Conservation (phyloP, 306 rosid genomes). For the Castanea crenata region DNA sequence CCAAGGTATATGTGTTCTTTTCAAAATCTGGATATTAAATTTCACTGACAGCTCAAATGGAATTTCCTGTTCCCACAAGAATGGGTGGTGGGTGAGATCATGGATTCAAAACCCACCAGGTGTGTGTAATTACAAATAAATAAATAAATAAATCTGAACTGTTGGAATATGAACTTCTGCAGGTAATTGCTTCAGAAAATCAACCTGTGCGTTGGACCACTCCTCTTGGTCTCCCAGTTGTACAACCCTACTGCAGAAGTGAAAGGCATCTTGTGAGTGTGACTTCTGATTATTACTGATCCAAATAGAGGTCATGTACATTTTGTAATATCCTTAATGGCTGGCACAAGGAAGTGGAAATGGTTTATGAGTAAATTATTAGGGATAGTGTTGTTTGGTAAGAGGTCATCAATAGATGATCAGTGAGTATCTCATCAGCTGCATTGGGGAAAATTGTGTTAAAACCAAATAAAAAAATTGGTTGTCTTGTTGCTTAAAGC, state of each 20-base stretch:
- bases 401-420: not conserved
- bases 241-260: conserved; percentile 76
- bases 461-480: not conserved
- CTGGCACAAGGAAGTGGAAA: not conserved
- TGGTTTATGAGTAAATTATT: not conserved
- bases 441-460: not conserved
- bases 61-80: no score
- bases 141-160: not conserved
- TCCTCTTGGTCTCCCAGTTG: conserved; percentile 91
- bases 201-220: conserved; percentile 87
- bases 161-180: conserved; percentile 17
- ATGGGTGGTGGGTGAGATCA: no score
- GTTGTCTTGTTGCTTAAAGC: not conserved
- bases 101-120: not conserved
- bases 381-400: not conserved
- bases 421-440: not conserved
- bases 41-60: not conserved
- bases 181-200: conserved; percentile 79
- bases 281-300: not conserved
- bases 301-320: not conserved
- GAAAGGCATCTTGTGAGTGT: conserved; percentile 72
- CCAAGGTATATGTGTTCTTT: conserved; percentile 48
- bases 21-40: conserved; percentile 8
- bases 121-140: not conserved
- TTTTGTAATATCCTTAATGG: not conserved